phyloP scores from a whole-genome alignment of 75 land plant species.

The Cunninghamia lanceolata region DNA sequence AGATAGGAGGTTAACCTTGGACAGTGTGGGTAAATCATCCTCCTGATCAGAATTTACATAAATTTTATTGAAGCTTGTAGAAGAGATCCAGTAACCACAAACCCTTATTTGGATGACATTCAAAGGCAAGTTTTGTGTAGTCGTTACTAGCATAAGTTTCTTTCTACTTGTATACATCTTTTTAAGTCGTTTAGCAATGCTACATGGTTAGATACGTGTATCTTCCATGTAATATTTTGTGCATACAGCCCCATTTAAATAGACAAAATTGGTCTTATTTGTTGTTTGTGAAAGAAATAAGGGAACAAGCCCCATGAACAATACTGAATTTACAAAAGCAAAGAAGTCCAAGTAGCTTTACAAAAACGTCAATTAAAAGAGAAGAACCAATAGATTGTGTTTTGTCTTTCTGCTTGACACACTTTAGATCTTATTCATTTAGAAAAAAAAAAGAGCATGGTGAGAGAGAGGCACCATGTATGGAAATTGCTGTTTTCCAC shows the following conservation, averaged over 20 bases:
- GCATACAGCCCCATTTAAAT: neutral
- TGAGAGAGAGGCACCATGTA: slow-evolving; percentile 73
- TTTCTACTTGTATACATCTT: neutral
- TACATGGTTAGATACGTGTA: neutral
- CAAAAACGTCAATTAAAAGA: neutral
- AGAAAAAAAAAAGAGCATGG: neutral
- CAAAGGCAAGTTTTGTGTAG: neutral
- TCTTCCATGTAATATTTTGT: neutral
- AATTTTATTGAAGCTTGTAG: neutral
- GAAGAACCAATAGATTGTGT: neutral
- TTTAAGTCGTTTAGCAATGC: neutral
- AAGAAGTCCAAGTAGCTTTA: neutral
- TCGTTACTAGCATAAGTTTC: neutral
- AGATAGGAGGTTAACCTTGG: too few relatives aligned
- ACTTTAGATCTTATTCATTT: neutral
- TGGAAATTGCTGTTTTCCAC: slow-evolving; percentile 96
- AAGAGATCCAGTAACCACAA: neutral
- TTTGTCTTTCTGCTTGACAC: neutral
- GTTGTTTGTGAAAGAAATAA: neutral
- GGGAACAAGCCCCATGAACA: neutral
- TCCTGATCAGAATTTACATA: neutral
- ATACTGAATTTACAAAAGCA: neutral
- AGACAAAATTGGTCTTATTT: neutral
- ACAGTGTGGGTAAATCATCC: neutral
- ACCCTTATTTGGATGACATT: neutral